Base-by-base conservation (phyloP, 169 alveolate genomes). In the Cryptosporidium canis region DNA sequence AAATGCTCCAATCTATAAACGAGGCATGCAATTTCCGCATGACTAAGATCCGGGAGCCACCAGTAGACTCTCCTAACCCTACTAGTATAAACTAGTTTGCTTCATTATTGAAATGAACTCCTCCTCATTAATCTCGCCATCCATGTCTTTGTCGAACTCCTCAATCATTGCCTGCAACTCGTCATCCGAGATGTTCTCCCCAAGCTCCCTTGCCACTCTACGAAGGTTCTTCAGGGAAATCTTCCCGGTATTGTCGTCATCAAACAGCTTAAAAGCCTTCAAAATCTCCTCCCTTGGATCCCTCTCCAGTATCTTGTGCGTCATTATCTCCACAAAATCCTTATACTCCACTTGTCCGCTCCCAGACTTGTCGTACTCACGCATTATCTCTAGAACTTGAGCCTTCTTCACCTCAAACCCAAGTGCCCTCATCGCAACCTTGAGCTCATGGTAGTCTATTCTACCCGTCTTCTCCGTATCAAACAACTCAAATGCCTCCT, bases 341-440 rank as follows among this genome's bases (percentile, higher is more conserved):
- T 92, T 90, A 90, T 87, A 95, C 67, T 94, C 96, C 18, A 95
- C 95, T 37, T 92, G 93, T 31, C 98, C 97, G 45, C 92, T 90
- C 43, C 87, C 87, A 12, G 70, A 58, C 21, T 77, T 77, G 72
- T 77, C 87, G 18, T 77, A 77, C 77, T 95, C 98, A 18, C 96
- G 92, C 92, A 98, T 95, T 94, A 97, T 93, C 70, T 96, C 93
- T 43, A 96, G 94, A 70, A 97, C 92, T 96, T 94, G 92, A 16
- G 71, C 99, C 85, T 96, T 97, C 92, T 96, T 96, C 16, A 99
- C 99, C 83, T 98, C 99, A 85, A 98, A 98, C 18, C 99, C 99
- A 18, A 98, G 95, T 14, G 99, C 99, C 47, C 99, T 93, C 99
- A 98, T 98, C 35, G 99, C 99, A 37, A 97, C 99, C 93, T 97